These are phyloP conservation scores for Hypoxylon sp. DNA, from an alignment of 2,329 filamentous ascomycete genomes.

Conservation along the genomic window DNA sequence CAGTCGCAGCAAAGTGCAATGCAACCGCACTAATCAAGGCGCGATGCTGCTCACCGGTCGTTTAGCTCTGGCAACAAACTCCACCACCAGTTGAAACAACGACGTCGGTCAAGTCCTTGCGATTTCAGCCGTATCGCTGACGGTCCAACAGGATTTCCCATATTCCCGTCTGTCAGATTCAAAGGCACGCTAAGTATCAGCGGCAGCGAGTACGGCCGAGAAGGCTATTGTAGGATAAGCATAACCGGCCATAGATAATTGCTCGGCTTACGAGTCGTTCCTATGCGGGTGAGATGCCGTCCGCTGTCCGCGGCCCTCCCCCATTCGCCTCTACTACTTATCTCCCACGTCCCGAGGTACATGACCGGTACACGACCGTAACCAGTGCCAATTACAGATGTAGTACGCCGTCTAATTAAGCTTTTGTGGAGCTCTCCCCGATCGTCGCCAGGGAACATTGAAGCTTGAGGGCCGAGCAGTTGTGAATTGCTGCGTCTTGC, in stretches of 20 bases:
- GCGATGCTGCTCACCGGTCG: constrained; percentile 29
- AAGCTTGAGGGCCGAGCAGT: constrained; percentile 15
- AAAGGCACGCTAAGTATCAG: constrained; percentile 19
- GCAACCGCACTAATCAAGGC: constrained; percentile 28
- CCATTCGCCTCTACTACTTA: background rate
- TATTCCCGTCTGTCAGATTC: constrained; percentile 21
- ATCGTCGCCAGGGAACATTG: constrained; percentile 41
- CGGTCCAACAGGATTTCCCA: constrained; percentile 13
- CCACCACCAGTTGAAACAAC: constrained; percentile 19
- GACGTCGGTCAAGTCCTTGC: constrained; percentile 29
- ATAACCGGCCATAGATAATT: constrained; percentile 18
- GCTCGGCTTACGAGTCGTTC: constrained; percentile 25
- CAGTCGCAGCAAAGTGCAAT: constrained; percentile 19
- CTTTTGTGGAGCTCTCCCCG: constrained; percentile 49
- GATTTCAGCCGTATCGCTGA: constrained; percentile 26
- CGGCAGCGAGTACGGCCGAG: constrained; percentile 26
- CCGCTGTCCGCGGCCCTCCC: constrained; percentile 16
- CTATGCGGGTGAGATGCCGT: constrained; percentile 31
- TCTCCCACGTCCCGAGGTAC: constrained; percentile 7
- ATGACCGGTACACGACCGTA: constrained; percentile 12
- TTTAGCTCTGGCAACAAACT: constrained; percentile 1
- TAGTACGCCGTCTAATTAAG: constrained; percentile 49
- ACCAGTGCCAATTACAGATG: constrained; percentile 34
- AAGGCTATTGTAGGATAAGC: constrained; percentile 24
- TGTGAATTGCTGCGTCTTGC: constrained; percentile 18